phyloP scores from a whole-genome alignment of 2,329 filamentous ascomycete genomes.

The Cytospora chrysosperma region DNA sequence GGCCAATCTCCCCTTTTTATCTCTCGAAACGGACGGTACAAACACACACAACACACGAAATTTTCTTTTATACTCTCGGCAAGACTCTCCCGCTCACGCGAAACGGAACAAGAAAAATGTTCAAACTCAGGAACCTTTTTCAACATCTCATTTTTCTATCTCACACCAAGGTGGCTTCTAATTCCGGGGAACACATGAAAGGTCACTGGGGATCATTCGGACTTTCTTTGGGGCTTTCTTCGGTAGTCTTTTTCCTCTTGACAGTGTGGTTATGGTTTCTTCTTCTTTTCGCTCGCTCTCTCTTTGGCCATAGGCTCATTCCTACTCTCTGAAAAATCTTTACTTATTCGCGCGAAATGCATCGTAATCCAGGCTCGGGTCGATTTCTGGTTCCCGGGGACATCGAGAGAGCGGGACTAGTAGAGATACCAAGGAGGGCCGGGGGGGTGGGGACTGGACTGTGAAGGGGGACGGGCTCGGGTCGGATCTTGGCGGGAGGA shows the following conservation, averaged over 20 bases:
- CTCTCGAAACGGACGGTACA: not conserved
- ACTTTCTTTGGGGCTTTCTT: constrained; percentile 20
- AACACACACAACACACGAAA: not conserved
- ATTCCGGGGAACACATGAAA: not conserved
- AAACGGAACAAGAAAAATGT: constrained; percentile 23
- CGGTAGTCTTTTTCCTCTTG: constrained; percentile 1
- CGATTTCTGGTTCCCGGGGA: not conserved
- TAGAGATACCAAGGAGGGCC: not conserved
- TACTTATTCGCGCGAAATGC: constrained; percentile 8
- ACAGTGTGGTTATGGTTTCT: constrained; percentile 24
- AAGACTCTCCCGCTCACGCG: constrained; percentile 34
- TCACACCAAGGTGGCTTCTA: not conserved
- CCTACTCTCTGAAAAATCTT: constrained; percentile 21
- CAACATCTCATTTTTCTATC: constrained; percentile 2
- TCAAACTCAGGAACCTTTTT: constrained; percentile 11
- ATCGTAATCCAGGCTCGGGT: not conserved
- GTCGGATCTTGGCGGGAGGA: not conserved
- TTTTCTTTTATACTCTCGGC: constrained; percentile 27
- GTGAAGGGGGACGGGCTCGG: not conserved
- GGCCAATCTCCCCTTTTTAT: not conserved
- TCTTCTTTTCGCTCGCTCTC: too few species aligned
- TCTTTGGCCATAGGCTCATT: too few species aligned
- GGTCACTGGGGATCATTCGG: too few species aligned
- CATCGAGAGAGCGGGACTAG: not conserved
- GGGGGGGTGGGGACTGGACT: too few species aligned